Conservation (phyloP, 73 alveolate species). For the Tetrahymena malaccensis region DNA sequence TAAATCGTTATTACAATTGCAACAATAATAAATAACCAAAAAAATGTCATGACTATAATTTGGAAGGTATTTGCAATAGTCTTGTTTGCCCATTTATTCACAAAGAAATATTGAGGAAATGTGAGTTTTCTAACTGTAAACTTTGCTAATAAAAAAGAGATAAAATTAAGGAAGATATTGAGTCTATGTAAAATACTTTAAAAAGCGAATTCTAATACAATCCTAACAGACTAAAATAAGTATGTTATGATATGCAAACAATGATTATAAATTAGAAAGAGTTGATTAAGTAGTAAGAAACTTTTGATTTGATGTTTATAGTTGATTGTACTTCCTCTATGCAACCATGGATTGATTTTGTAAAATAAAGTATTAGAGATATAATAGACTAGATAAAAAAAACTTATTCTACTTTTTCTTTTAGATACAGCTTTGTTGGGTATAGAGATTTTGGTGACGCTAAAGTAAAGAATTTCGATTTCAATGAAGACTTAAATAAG, state of each 20-base stretch:
- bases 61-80: background rate
- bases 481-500: background rate
- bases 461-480: background rate
- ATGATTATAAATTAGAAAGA: background rate
- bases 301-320: background rate
- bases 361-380: background rate
- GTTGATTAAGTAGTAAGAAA: background rate
- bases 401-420: background rate
- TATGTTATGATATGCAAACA: background rate
- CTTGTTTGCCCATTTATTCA: background rate
- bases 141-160: background rate
- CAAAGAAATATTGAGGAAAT: background rate
- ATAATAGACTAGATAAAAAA: background rate
- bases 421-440: background rate
- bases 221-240: background rate
- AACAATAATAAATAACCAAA: background rate
- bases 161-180: background rate
- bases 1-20: background rate
- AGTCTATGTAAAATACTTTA: background rate
- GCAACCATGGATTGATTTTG: background rate
- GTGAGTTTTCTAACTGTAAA: background rate
- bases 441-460: background rate
- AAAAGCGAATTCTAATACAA: background rate
- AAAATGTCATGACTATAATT: background rate
- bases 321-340: background rate